Evolutionary conservation across 495 filamentous ascomycete species (phyloP), one percentile per base, ranked within the genome.

Genomic region (Melanomma pulvis-pyrius): DNA sequence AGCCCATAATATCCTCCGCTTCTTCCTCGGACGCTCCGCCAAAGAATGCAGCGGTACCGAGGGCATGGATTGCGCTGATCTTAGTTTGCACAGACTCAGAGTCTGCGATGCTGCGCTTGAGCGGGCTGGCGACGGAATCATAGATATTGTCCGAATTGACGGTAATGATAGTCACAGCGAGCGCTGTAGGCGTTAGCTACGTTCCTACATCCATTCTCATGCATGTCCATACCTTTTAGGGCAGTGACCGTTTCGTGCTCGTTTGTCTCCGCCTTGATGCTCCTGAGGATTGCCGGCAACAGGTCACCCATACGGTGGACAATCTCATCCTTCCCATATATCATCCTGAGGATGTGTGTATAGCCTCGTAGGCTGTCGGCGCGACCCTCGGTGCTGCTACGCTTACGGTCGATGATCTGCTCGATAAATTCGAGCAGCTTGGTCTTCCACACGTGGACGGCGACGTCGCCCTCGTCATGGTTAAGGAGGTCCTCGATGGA

Each of bases 391-490:
- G 84, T 83, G 61, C 87, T 92, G 74, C 87, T 91, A 59, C 89
- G 86, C 81, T 97, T 98, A 68, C 92, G 87, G 69, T 97, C 91
- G 24, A 91, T 79, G 22, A 97, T 87, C 72, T 93, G 90, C 57
- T 89, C 81, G 52, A 97, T 86, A n/a, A 86, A 84, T 69, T 89
- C 86, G 15, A 77, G 79, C 1, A 97, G 80, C 61, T 87, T 87
- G 21, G 88, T 81, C 25, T 84, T 82, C 89, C 90, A 92, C 29
- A 81, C 79, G 30, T 78, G 78, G 59, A 84, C 77, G 15, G 71
- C 56, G 7, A 83, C 79, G 41, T 84, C 76, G 29, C 79, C 79
- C 8, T 80, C 78, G 2, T 84, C 81, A 51, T 83, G 80, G 25
- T 82, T 81, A 30, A 82, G 76, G 13, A 84, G 65, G 66, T 89